Conservation (phyloP, 108 stramenopile species). For the Nitzschia inconspicua region DNA sequence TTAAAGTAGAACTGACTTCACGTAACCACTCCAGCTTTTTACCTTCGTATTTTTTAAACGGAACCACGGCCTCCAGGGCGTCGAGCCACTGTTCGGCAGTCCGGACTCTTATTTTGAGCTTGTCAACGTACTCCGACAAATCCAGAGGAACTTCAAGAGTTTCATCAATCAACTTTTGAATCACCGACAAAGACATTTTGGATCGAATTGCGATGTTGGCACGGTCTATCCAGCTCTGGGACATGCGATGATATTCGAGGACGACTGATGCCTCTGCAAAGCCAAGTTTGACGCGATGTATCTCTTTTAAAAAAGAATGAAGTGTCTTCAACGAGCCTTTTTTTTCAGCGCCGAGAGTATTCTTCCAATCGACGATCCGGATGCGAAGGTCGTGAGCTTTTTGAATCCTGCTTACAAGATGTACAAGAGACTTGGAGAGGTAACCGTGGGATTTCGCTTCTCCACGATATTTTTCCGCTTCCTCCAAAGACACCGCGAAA, state of each 20-base stretch:
- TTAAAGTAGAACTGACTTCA: slow-evolving; percentile 42
- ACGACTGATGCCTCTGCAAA: slow-evolving; percentile 50
- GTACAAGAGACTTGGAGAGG: slow-evolving; percentile 39
- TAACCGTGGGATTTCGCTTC: slow-evolving; percentile 28
- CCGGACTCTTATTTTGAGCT: slow-evolving; percentile 47
- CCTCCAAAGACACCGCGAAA: slow-evolving; percentile 20
- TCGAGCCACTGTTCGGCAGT: slow-evolving; percentile 61
- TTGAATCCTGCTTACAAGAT: slow-evolving; percentile 46
- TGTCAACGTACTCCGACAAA: slow-evolving; percentile 68
- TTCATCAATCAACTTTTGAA: slow-evolving; percentile 50
- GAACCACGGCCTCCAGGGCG: slow-evolving; percentile 49
- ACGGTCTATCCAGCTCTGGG: slow-evolving; percentile 70
- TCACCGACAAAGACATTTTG: slow-evolving; percentile 63
- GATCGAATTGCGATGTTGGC: slow-evolving; percentile 76
- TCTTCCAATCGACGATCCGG: slow-evolving; percentile 48
- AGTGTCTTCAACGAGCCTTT: slow-evolving; percentile 54
- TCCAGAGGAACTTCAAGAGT: slow-evolving; percentile 58
- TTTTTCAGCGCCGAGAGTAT: slow-evolving; percentile 20
- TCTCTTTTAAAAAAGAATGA: slow-evolving; percentile 56
- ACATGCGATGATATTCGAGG: slow-evolving; percentile 42
- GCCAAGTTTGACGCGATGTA: slow-evolving; percentile 49
- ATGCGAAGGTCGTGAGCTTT: slow-evolving; percentile 52
- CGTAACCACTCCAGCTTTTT: slow-evolving; percentile 47
- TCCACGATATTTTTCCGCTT: slow-evolving; percentile 22
- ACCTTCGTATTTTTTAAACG: neutral